Base-by-base conservation (phyloP, 2,329 filamentous ascomycete genomes). In the Trichoderma simmonsii region DNA sequence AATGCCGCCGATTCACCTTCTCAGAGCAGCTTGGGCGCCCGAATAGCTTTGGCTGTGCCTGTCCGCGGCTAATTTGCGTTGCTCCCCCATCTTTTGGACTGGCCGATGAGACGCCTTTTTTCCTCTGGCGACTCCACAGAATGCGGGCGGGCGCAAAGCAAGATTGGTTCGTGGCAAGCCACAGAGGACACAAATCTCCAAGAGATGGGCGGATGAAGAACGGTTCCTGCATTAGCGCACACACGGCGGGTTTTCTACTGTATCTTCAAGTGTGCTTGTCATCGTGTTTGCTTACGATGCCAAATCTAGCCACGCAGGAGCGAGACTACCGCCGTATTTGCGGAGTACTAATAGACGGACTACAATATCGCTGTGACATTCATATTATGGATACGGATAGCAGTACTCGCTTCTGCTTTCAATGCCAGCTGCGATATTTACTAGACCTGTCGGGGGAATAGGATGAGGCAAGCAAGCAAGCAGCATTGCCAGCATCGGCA, bases 141-240 rank as follows among this genome's bases (percentile, higher is more conserved):
- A 54, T 48, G 66, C 66, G 57, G 66, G 66, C 57, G 66, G 57
- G 57, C 21, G 60, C 15, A 24, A 59, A 70, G 57, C 36, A 48
- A 56, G 43, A 70, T 63, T 70, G 69, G 68, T 18, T 43, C 56
- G 32, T 48, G 56, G 32, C 39, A 65, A 71, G 26, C 57, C 57
- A 70, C 67, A 66, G 26, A 63, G 48, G 14, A 32, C 48, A 34
- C 36, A 59, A 60, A 60, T 51, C 62, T 61, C 64, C 39, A 24
- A 28, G 28, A 61, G 51, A 64, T 43, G 75, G 60, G 64, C 68
- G 56, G 72, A 70, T 71, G 71, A 69, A 63, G 21, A 59, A 74
- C 73, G 73, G 76, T 76, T 74, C 75, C 75, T 76, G 75, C 75
- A 74, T 73, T 74, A 76, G 75, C 72, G 73, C 66, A 28, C 24